Evolutionary conservation across 192 early-diverging fungal species (phyloP).

Genomic region (Pilobolus umbonatus): DNA sequence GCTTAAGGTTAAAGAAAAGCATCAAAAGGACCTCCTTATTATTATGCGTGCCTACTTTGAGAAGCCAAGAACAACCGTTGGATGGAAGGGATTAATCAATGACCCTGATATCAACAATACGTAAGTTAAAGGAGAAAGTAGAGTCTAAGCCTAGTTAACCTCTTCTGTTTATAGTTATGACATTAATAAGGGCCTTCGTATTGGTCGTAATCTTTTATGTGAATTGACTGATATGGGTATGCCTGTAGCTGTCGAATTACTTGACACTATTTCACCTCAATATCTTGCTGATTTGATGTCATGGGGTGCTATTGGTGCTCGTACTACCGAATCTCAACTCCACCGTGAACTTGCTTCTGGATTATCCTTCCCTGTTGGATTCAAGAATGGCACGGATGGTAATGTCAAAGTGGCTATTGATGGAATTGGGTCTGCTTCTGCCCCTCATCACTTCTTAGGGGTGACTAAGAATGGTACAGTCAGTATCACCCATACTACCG

Average conservation of each 20-base stretch:
- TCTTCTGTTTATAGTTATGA: conserved; percentile 56
- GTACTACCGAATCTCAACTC: conserved; percentile 93
- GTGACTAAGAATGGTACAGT: conserved; percentile 94
- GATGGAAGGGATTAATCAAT: conserved; percentile 84
- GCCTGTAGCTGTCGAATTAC: conserved; percentile 83
- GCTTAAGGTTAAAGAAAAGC: conserved; percentile 51
- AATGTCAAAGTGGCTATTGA: conserved; percentile 72
- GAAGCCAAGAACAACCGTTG: conserved; percentile 95
- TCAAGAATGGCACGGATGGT: conserved; percentile 98
- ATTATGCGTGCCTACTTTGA: conserved; percentile 99
- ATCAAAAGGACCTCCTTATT: conserved; percentile 75
- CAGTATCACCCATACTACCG: conserved; percentile 82
- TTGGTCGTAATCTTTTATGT: conserved; percentile 75
- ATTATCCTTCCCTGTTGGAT: conserved; percentile 93
- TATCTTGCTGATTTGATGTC: conserved; percentile 90
- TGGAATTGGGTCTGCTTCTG: conserved; percentile 64
- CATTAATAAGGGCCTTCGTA: conserved; percentile 94
- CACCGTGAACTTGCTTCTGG: conserved; percentile 94
- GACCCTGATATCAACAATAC: conserved; percentile 68
- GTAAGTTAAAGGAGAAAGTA: conserved; percentile 12
- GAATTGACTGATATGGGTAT: conserved; percentile 79
- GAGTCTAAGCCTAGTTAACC: not conserved
- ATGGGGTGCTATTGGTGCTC: conserved; percentile 96
- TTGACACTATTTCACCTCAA: conserved; percentile 96
- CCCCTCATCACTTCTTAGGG: conserved; percentile 87